phyloP scores from a whole-genome alignment of 176 grass and related monocot genomes.

The Thinopyrum elongatum region DNA sequence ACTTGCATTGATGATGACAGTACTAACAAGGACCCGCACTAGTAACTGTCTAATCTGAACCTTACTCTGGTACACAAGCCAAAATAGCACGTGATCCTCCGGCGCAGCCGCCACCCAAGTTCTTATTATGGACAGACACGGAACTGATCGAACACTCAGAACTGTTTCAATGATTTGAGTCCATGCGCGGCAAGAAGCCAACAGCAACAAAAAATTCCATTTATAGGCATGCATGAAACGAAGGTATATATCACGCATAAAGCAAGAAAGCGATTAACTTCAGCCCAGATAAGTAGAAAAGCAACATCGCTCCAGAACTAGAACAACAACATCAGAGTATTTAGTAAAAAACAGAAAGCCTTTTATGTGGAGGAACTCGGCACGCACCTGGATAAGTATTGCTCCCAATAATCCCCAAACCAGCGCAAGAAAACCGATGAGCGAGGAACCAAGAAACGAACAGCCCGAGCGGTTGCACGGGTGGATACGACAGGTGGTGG shows the following conservation, averaged over 20 bases:
- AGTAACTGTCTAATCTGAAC: constrained; percentile 4
- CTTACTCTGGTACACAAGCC: neutral
- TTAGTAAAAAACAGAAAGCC: neutral
- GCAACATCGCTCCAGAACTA: neutral
- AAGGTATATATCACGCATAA: neutral
- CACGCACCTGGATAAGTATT: neutral
- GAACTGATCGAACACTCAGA: neutral
- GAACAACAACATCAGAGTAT: neutral
- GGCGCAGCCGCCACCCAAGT: neutral
- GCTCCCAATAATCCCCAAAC: neutral
- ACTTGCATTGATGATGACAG: neutral
- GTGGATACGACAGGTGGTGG: neutral
- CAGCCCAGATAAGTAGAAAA: constrained; percentile 7
- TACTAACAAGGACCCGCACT: neutral
- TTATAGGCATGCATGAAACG: constrained; percentile 7
- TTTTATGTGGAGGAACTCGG: neutral
- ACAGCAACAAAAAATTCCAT: neutral
- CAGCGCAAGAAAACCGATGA: constrained; percentile 19
- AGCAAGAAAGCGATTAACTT: constrained; percentile 33
- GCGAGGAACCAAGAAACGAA: neutral
- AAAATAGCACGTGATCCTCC: neutral
- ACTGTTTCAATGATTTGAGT: constrained; percentile 4
- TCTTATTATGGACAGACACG: constrained; percentile 17
- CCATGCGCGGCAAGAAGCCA: neutral
- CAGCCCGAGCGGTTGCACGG: neutral